Conservation (phyloP, 805 yeast genomes). For the Metschnikowia sp. region DNA sequence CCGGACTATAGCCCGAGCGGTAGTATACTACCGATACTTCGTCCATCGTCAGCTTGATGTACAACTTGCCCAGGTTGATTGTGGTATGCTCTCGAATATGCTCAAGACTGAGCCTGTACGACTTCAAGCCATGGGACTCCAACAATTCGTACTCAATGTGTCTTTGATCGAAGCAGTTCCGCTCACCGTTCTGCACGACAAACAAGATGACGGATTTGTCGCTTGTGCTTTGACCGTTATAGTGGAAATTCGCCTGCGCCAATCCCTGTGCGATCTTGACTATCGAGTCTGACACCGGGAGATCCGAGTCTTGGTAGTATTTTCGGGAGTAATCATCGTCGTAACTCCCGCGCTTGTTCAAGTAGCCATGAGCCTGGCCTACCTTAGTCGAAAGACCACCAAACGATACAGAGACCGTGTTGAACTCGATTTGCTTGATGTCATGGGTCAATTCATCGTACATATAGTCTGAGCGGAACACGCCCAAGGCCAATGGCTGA, state of each 20-base stretch:
- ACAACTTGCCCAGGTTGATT: conserved; percentile 46
- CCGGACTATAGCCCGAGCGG: conserved; percentile 85
- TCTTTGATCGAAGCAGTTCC: conserved; percentile 91
- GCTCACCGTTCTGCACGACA: conserved; percentile 79
- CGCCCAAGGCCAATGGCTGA: conserved; percentile 73
- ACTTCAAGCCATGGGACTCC: conserved; percentile 50
- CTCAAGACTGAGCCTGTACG: conserved; percentile 65
- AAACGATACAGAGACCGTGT: conserved; percentile 93
- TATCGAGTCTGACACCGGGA: conserved; percentile 71
- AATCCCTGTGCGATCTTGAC: conserved; percentile 63
- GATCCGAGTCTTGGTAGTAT: conserved; percentile 44
- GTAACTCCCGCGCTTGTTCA: conserved; percentile 60
- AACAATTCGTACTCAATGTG: conserved; percentile 70
- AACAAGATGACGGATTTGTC: conserved; percentile 56
- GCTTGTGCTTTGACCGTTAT: conserved; percentile 30
- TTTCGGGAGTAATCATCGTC: conserved; percentile 36
- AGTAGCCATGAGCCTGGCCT: conserved; percentile 66
- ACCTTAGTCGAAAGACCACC: conserved; percentile 86
- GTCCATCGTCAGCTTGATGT: conserved; percentile 50
- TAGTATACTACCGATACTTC: conserved; percentile 88
- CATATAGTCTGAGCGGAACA: conserved; percentile 90
- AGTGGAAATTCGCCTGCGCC: conserved; percentile 60
- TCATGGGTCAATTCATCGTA: conserved; percentile 38
- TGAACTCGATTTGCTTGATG: conserved; percentile 93
- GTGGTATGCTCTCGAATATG: conserved; percentile 47